Evolutionary conservation across 2,329 filamentous ascomycete species (phyloP).

Genomic region (Monosporascus sp.): DNA sequence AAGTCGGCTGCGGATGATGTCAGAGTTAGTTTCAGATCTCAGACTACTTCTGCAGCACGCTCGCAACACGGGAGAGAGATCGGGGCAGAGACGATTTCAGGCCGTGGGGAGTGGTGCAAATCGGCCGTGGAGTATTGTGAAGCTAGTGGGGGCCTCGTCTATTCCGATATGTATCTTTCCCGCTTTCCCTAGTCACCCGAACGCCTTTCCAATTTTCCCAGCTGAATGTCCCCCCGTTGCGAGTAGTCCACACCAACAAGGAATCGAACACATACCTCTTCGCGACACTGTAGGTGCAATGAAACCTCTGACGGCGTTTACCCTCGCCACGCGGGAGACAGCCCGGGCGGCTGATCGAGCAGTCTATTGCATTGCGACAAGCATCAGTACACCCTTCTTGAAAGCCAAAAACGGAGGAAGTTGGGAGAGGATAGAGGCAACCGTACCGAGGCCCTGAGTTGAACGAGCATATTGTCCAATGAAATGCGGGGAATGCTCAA

Average conservation of each 20-base stretch:
- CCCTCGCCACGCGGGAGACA: constrained; percentile 44
- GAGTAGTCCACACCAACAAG: constrained; percentile 17
- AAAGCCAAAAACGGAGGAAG: neutral
- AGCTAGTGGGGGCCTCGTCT: neutral
- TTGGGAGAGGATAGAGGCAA: constrained; percentile 5
- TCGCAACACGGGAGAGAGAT: too few relatives aligned
- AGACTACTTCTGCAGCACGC: too few relatives aligned
- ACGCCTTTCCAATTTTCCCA: neutral
- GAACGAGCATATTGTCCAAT: constrained; percentile 49
- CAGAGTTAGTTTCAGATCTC: too few relatives aligned
- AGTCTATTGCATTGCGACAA: constrained; percentile 35
- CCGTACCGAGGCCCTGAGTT: constrained; percentile 53
- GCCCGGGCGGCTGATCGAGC: constrained; percentile 45
- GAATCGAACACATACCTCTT: constrained; percentile 47
- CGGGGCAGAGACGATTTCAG: too few relatives aligned
- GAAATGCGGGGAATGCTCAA: constrained; percentile 41
- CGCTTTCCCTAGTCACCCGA: neutral
- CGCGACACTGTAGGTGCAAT: constrained; percentile 56
- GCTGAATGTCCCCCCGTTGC: neutral
- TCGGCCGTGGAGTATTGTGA: neutral
- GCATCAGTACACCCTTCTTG: neutral
- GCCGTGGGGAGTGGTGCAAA: too few relatives aligned
- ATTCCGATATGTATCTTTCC: neutral
- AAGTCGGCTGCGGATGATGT: constrained; percentile 67
- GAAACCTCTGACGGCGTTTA: constrained; percentile 47